Conservation (phyloP, 202 grass and related monocot species). For the Panicum hallii region DNA sequence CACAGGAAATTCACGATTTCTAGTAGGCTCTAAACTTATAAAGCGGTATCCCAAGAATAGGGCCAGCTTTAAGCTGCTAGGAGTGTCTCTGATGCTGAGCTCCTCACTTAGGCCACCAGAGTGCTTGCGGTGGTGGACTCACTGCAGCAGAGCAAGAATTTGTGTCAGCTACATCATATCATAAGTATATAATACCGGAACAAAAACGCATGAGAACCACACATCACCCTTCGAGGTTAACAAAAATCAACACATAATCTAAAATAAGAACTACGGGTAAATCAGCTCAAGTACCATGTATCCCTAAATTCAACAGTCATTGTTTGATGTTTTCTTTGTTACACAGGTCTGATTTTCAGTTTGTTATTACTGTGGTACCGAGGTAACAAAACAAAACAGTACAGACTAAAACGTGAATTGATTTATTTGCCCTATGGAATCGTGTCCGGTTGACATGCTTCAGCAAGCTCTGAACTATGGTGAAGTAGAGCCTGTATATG, state of each 20-base stretch:
- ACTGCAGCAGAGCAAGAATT: slow-evolving; percentile 31
- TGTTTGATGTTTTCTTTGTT: neutral
- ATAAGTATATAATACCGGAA: neutral
- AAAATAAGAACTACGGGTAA: neutral
- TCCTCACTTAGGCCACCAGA: slow-evolving; percentile 62
- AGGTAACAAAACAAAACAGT: neutral
- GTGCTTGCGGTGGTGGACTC: slow-evolving; percentile 72
- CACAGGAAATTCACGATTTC: slow-evolving; percentile 37
- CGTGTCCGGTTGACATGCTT: slow-evolving; percentile 1
- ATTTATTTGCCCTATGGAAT: neutral
- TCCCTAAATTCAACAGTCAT: neutral
- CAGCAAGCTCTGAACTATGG: neutral
- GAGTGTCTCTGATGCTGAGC: slow-evolving; percentile 24
- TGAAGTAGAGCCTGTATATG: neutral
- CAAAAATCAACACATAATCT: neutral
- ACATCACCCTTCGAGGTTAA: neutral
- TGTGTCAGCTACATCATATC: neutral
- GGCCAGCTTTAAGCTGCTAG: neutral
- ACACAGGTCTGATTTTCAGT: too few relatives aligned
- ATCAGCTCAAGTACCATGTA: neutral
- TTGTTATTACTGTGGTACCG: neutral
- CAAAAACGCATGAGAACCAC: neutral
- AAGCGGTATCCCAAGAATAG: slow-evolving; percentile 46
- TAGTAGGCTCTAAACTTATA: slow-evolving; percentile 43
- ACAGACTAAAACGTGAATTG: neutral